These are phyloP conservation scores for Aspergillus hortae DNA, from an alignment of 2,329 filamentous ascomycete species.

Conservation along the genomic window DNA sequence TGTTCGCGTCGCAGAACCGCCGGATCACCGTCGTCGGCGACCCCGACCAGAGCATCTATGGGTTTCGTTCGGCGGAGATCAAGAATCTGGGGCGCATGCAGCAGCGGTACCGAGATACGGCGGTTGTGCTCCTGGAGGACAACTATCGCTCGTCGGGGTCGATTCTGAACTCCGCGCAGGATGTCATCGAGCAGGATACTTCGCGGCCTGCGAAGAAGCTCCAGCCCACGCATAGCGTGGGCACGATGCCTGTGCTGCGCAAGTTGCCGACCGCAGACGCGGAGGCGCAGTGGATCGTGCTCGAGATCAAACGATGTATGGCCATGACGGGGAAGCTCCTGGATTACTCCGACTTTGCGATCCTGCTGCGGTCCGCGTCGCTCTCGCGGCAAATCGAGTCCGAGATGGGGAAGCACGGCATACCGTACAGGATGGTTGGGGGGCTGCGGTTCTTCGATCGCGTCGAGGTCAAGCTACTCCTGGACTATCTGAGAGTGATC, in stretches of 20 bases:
- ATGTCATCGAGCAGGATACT: conserved; percentile 86
- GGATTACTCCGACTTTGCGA: conserved; percentile 72
- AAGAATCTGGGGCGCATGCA: conserved; percentile 80
- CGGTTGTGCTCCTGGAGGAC: conserved; percentile 81
- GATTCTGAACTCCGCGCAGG: conserved; percentile 75
- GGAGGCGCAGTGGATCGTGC: conserved; percentile 86
- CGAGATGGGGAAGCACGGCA: conserved; percentile 72
- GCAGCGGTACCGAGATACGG: conserved; percentile 69
- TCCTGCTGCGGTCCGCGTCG: conserved; percentile 79
- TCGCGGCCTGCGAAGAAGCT: conserved; percentile 76
- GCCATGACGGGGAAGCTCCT: conserved; percentile 71
- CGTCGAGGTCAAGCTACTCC: conserved; percentile 76
- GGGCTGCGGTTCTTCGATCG: conserved; percentile 91
- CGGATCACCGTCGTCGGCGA: conserved; percentile 95
- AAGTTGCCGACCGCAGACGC: conserved; percentile 64
- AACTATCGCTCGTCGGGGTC: conserved; percentile 90
- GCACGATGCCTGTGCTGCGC: conserved; percentile 76
- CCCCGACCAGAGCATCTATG: conserved; percentile 96
- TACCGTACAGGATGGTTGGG: conserved; percentile 90
- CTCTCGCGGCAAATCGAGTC: conserved; percentile 84
- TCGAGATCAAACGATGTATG: conserved; percentile 70
- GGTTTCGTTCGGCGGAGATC: conserved; percentile 89
- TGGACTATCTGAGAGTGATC: conserved; percentile 86
- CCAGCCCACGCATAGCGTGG: conserved; percentile 73
- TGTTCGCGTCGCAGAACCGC: conserved; percentile 69